Evolutionary conservation across 257 asterid genomes (phyloP).

Genomic region (Lavandula angustifolia): DNA sequence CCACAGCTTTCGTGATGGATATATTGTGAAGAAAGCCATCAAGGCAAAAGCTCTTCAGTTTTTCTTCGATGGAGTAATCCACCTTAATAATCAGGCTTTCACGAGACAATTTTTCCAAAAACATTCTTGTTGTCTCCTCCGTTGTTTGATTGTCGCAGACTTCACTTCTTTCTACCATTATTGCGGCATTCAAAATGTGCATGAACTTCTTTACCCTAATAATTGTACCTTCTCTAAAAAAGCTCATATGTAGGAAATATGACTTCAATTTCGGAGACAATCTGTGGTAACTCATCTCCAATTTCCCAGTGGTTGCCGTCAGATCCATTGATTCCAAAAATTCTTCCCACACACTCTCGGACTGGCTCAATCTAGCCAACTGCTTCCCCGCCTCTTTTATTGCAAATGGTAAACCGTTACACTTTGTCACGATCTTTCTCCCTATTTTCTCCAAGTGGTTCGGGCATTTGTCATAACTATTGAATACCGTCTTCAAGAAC

Average conservation of each 20-base stretch:
- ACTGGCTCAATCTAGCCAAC: neutral
- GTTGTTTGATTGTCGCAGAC: neutral
- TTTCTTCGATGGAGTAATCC: no score
- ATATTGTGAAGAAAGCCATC: no score
- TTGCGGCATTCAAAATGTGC: constrained; percentile 36
- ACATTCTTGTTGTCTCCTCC: constrained; percentile 3
- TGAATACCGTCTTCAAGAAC: constrained; percentile 26
- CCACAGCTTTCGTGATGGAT: no score
- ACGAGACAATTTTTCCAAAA: no score
- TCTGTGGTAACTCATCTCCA: constrained; percentile 32
- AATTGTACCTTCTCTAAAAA: constrained; percentile 27
- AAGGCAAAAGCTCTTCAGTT: no score
- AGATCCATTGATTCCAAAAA: neutral
- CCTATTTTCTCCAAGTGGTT: constrained; percentile 25
- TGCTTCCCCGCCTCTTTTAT: constrained; percentile 28
- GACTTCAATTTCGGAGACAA: constrained; percentile 34
- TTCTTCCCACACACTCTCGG: constrained; percentile 29
- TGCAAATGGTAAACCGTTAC: constrained; percentile 38
- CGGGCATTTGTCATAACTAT: constrained; percentile 4
- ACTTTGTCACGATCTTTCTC: constrained; percentile 25
- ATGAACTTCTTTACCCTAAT: constrained; percentile 24
- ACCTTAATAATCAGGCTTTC: constrained; percentile 19
- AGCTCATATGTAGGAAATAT: constrained; percentile 28
- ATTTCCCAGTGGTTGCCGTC: no score
- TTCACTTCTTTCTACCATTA: neutral